Conservation (phyloP, 1,284 basidiomycete genomes). For the Ustilago trichophora region DNA sequence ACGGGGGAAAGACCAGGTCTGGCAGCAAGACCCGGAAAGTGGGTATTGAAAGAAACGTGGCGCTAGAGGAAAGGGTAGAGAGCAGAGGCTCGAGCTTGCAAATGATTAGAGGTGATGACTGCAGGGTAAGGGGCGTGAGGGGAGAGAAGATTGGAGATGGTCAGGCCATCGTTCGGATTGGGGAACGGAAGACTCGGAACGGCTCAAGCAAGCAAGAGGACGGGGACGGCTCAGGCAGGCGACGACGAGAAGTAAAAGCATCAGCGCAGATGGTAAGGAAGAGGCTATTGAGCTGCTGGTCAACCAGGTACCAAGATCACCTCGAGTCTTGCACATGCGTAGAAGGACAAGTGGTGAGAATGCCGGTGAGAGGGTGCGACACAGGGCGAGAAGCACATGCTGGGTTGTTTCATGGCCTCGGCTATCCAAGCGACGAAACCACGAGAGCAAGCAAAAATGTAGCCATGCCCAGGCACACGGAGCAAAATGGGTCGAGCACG, state of each 20-base stretch:
- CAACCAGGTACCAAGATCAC: not conserved
- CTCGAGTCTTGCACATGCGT: not conserved
- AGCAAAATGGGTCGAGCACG: not conserved
- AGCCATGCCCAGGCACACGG: not conserved
- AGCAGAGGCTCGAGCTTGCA: too few relatives aligned
- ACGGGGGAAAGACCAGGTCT: not conserved
- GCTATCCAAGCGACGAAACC: constrained; percentile 6
- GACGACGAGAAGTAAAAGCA: not conserved
- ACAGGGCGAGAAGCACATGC: not conserved
- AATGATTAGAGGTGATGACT: too few relatives aligned
- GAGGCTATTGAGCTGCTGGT: not conserved
- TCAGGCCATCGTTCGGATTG: too few relatives aligned
- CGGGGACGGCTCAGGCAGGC: not conserved
- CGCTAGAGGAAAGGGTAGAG: not conserved
- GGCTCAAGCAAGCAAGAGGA: not conserved
- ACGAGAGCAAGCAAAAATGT: constrained; percentile 7
- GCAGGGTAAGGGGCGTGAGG: not conserved
- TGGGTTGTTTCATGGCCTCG: not conserved
- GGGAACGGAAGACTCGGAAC: not conserved
- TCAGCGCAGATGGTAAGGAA: not conserved
- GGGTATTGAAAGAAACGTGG: too few relatives aligned
- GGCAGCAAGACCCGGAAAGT: constrained; percentile 1
- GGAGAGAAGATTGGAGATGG: not conserved
- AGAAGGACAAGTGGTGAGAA: not conserved
- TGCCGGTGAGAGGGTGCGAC: not conserved